These are phyloP conservation scores for Clonostachys sp. DNA, from an alignment of 2,329 filamentous ascomycete genomes.

Conservation along the genomic window DNA sequence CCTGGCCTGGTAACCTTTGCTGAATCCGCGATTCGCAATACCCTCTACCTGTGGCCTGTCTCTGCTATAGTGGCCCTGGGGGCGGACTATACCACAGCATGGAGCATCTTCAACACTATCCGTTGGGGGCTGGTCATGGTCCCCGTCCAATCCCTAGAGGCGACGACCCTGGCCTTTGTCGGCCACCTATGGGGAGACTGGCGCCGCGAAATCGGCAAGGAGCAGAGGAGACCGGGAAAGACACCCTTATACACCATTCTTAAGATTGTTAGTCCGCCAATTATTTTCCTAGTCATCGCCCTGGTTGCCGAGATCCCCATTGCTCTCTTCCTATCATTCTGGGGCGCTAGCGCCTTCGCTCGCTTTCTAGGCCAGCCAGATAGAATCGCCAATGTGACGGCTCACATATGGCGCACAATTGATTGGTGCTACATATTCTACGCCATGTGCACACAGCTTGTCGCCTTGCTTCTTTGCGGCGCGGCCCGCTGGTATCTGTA, in stretches of 20 bases:
- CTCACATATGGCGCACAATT: slow-evolving; percentile 59
- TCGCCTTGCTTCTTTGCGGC: slow-evolving; percentile 60
- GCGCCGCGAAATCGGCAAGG: slow-evolving; percentile 20
- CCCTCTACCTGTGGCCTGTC: slow-evolving; percentile 68
- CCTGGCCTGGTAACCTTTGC: slow-evolving; percentile 56
- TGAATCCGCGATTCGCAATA: slow-evolving; percentile 64
- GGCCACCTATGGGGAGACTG: slow-evolving; percentile 61
- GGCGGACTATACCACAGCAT: slow-evolving; percentile 63
- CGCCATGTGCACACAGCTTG: slow-evolving; percentile 59
- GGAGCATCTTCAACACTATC: slow-evolving; percentile 71
- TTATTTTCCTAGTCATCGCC: slow-evolving; percentile 42
- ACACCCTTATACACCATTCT: slow-evolving; percentile 9
- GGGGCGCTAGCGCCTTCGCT: slow-evolving; percentile 59
- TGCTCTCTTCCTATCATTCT: slow-evolving; percentile 56
- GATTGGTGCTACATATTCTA: slow-evolving; percentile 70
- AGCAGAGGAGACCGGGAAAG: slow-evolving; percentile 7
- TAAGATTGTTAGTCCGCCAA: slow-evolving; percentile 44
- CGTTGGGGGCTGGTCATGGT: slow-evolving; percentile 74
- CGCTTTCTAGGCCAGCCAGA: slow-evolving; percentile 54
- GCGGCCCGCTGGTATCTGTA: slow-evolving; percentile 63
- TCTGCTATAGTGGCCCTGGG: slow-evolving; percentile 60
- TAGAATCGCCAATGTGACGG: slow-evolving; percentile 54
- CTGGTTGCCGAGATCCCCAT: slow-evolving; percentile 56
- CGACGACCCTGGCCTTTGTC: slow-evolving; percentile 59
- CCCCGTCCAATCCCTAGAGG: slow-evolving; percentile 62